These are phyloP conservation scores for Paecilomyces sp. DNA, from an alignment of 2,329 filamentous ascomycete species.

Conservation along the genomic window DNA sequence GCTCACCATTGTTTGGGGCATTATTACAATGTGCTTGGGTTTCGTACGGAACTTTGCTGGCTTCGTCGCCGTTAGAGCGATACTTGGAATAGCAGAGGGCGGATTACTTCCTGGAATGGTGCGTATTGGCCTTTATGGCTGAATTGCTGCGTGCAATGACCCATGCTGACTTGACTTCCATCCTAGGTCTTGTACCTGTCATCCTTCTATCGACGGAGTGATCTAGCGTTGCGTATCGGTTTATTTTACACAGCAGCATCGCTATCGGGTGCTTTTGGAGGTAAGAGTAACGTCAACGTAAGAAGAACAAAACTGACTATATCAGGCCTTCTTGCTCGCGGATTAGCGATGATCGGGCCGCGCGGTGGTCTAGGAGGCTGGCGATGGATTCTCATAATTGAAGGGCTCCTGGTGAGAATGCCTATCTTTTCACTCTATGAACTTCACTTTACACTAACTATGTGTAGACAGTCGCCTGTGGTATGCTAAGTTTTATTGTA, in stretches of 20 bases:
- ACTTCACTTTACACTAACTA: neutral
- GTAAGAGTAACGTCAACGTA: constrained; percentile 15
- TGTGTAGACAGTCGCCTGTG: constrained; percentile 48
- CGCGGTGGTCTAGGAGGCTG: constrained; percentile 49
- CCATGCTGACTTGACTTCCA: neutral
- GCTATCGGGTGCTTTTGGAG: constrained; percentile 58
- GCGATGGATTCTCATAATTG: constrained; percentile 58
- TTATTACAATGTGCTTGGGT: constrained; percentile 42
- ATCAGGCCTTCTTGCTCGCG: constrained; percentile 51
- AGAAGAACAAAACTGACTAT: neutral
- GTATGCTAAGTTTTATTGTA: constrained; percentile 44
- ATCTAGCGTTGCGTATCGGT: constrained; percentile 57
- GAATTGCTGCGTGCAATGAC: neutral
- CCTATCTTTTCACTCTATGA: neutral
- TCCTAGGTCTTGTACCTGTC: constrained; percentile 56
- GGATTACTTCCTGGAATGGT: constrained; percentile 61
- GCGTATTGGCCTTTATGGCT: constrained; percentile 6
- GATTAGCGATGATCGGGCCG: constrained; percentile 53
- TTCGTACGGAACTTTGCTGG: constrained; percentile 38
- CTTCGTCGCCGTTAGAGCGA: constrained; percentile 55
- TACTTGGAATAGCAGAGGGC: constrained; percentile 58
- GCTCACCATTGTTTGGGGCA: constrained; percentile 52
- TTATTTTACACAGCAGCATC: constrained; percentile 63
- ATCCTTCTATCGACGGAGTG: constrained; percentile 52
- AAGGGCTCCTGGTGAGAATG: constrained; percentile 38